Conservation (phyloP, 805 yeast genomes). For the Lachancea dasiensis region DNA sequence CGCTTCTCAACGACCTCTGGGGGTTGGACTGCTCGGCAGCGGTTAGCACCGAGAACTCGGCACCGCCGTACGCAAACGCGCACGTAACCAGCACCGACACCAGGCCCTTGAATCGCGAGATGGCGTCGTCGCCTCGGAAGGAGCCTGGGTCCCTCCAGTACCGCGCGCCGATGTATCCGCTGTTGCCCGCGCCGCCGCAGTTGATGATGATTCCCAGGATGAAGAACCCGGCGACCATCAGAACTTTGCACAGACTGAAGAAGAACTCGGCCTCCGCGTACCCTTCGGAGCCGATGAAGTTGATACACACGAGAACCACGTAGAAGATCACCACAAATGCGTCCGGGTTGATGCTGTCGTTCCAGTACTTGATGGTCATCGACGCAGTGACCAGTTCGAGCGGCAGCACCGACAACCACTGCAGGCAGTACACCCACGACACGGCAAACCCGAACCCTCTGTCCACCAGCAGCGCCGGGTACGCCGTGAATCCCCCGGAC, state of each 20-base stretch:
- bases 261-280: constrained; percentile 61
- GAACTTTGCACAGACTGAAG: constrained; percentile 59
- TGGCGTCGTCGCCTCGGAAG: constrained; percentile 32
- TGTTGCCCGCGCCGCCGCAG: constrained; percentile 37
- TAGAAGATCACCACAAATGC: constrained; percentile 52
- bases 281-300: constrained; percentile 48
- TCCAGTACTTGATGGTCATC: constrained; percentile 58
- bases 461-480: constrained; percentile 49
- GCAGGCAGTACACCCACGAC: constrained; percentile 58
- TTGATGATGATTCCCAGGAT: constrained; percentile 44
- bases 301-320: constrained; percentile 40
- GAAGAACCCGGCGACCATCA: constrained; percentile 54
- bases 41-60: constrained; percentile 54
- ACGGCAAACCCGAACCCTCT: constrained; percentile 53
- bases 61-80: constrained; percentile 58
- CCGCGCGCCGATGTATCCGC: constrained; percentile 44
- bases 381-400: constrained; percentile 61
- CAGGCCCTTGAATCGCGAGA: constrained; percentile 50
- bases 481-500: constrained; percentile 60
- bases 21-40: constrained; percentile 57
- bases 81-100: constrained; percentile 48
- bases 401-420: constrained; percentile 58
- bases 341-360: constrained; percentile 45
- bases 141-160: constrained; percentile 54
- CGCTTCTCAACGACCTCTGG: constrained; percentile 48